phyloP scores from a whole-genome alignment of 805 yeast genomes.

The Maudiozyma serrabonitensis region DNA sequence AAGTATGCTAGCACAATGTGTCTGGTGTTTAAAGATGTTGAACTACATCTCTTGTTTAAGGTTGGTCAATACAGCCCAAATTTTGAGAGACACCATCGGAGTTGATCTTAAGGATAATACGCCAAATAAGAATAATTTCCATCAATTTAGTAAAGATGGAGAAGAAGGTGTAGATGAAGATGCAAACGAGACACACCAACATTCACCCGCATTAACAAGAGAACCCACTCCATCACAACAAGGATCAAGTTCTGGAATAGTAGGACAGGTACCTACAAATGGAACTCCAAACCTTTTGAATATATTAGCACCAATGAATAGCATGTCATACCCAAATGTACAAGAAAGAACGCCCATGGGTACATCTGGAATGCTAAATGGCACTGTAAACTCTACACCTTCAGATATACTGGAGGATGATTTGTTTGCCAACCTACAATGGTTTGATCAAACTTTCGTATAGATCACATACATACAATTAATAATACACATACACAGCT shows the following conservation, averaged over 20 bases:
- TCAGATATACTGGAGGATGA: conserved; percentile 18
- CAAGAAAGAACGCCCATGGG: background rate
- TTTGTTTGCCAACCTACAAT: conserved; percentile 37
- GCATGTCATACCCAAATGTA: background rate
- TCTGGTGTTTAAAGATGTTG: conserved; percentile 52
- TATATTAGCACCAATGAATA: background rate
- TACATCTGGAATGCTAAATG: background rate
- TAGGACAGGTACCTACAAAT: background rate
- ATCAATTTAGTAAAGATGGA: conserved; percentile 37
- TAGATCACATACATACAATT: background rate
- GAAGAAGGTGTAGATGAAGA: conserved; percentile 7
- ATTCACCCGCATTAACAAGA: too few relatives aligned
- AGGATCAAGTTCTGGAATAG: background rate
- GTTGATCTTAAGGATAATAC: conserved; percentile 44
- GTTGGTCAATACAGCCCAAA: conserved; percentile 33
- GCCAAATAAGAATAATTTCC: conserved; percentile 40
- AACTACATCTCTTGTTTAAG: conserved; percentile 42
- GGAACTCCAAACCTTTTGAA: background rate
- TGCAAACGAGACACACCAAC: too few relatives aligned
- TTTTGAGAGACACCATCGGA: conserved; percentile 34
- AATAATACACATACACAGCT: background rate
- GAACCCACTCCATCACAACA: background rate
- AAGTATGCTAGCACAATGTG: conserved; percentile 46
- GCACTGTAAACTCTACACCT: background rate
- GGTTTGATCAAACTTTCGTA: conserved; percentile 40